Base-by-base conservation (phyloP, 75 land plant genomes). In the Picea sitchensis region DNA sequence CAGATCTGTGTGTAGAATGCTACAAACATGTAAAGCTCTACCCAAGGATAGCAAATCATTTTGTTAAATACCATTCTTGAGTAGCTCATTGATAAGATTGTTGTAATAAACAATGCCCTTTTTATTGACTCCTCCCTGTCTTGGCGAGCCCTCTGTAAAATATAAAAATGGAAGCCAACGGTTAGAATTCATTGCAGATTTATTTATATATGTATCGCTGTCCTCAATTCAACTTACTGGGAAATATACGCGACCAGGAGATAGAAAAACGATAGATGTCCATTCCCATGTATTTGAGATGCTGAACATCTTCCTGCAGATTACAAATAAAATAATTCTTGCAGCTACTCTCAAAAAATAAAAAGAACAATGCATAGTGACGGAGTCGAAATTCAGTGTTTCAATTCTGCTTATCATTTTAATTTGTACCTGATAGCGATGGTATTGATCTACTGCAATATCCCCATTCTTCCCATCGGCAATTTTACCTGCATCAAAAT, bases 201-300 rank as follows among this genome's bases (percentile, higher is more conserved):
- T 51, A 51, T 51, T 8, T 51, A 51, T 9, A 6, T 1, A 15
- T 6, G 4, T 36, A 13, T 51, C 12, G 11, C 1, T 9, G 12
- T 51, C 11, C 56, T 51, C 9, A 9, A 9, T 51, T 51, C 11
- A 51, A 51, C 23, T 62, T 65, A 85, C 87, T 76, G 75, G 87
- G 87, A 65, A 85, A 65, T 12, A 85, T 76, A 14, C 87, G 80
- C 1, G 84, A 7, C 87, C 87, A 85, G n/a, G 87, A 59, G n/a
- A 85, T 75, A 14, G 87, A 85, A 23, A 85, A 82, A 13, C 87
- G 80, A 56, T 82, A 85, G 21, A 79, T 71, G 69, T 85, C 84
- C 56, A 82, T 79, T 15, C 77, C 58, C 44, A 85, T 14, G 34
- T 67, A 58, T 51, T 82, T 82, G 14, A 85, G 32, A 23, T 79